These are phyloP conservation scores for Hsuehochloa calcarea DNA, from an alignment of 176 grass and related monocot species.

Conservation along the genomic window DNA sequence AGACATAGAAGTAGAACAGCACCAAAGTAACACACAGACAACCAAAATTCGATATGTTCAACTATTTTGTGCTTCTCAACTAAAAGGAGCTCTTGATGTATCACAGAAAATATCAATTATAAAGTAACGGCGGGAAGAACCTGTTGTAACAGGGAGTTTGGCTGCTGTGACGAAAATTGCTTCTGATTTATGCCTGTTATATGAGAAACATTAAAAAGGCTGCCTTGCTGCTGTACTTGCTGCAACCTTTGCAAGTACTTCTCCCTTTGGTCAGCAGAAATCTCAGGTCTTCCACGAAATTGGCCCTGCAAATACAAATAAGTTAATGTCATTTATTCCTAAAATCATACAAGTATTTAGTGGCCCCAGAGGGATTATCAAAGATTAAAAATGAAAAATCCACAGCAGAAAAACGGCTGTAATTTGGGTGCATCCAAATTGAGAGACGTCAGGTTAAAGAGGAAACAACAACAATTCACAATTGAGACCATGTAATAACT, in stretches of 20 bases:
- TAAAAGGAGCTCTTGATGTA: background rate
- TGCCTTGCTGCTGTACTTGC: conserved; percentile 76
- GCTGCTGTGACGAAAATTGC: conserved; percentile 71
- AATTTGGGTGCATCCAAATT: conserved; percentile 23
- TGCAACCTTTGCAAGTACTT: conserved; percentile 77
- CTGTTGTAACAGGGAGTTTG: conserved; percentile 87
- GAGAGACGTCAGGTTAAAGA: background rate
- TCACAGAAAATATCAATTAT: conserved; percentile 19
- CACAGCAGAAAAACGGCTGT: background rate
- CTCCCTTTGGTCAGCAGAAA: conserved; percentile 83
- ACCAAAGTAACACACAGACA: background rate
- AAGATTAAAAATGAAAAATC: conserved; percentile 1
- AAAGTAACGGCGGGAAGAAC: conserved; percentile 33
- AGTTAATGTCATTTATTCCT: conserved; percentile 4
- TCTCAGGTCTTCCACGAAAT: conserved; percentile 78
- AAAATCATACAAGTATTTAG: background rate
- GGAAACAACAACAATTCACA: conserved; percentile 22
- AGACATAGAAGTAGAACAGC: background rate
- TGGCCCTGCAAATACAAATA: conserved; percentile 42
- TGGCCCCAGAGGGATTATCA: background rate
- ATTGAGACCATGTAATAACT: background rate
- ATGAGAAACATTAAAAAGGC: conserved; percentile 51
- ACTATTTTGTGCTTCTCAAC: conserved; percentile 9
- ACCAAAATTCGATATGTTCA: background rate
- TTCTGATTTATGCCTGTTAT: conserved; percentile 68